These are phyloP conservation scores for Colletotrichum sp. DNA, from an alignment of 2,329 filamentous ascomycete species.

Conservation along the genomic window DNA sequence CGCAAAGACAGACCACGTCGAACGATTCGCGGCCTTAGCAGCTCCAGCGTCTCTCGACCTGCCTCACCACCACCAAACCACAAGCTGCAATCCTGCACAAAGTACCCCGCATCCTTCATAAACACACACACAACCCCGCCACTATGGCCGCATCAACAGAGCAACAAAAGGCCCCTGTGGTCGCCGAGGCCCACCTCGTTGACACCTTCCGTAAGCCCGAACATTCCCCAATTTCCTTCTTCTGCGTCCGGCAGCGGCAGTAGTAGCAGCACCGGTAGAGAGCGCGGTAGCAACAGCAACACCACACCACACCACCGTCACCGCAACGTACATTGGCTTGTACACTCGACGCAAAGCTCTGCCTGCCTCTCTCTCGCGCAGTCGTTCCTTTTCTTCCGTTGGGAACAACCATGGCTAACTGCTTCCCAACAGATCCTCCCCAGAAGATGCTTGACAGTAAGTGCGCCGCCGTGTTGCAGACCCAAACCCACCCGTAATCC, in stretches of 20 bases:
- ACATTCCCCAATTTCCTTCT: conserved; percentile 9
- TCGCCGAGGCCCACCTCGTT: conserved; percentile 77
- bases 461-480: conserved; percentile 31
- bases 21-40: conserved; percentile 3
- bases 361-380: not conserved
- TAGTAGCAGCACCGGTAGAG: not conserved
- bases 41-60: not conserved
- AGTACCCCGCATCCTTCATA: conserved; percentile 21
- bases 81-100: conserved; percentile 4
- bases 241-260: not conserved
- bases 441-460: conserved; percentile 71
- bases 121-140: conserved; percentile 22
- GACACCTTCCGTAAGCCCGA: conserved; percentile 69
- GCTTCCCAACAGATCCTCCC: conserved; percentile 56
- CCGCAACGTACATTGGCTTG: not conserved
- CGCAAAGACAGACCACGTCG: conserved; percentile 8
- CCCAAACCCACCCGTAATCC: not conserved
- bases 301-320: not conserved
- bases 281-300: not conserved
- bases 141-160: conserved; percentile 49
- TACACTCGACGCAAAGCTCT: not conserved
- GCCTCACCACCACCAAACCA: not conserved
- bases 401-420: not conserved
- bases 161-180: conserved; percentile 58
- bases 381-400: not conserved